Percentiles rank a stretch among this genome's conserved stretches.
Conservation (phyloP, 1,284 basidiomycete genomes). For the Heterobasidion occidentale region DNA sequence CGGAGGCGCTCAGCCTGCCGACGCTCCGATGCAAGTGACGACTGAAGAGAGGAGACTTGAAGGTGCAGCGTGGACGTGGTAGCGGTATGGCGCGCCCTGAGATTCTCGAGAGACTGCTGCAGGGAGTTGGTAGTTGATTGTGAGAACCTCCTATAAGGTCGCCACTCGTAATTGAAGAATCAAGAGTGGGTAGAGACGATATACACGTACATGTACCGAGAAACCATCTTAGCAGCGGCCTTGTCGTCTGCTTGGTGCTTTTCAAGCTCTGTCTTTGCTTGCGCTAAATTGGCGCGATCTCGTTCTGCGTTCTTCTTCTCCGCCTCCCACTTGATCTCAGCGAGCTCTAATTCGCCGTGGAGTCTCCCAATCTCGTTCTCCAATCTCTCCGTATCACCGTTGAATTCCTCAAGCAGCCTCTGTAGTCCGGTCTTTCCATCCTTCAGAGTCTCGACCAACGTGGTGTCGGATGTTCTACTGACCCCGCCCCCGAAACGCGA, state of each 20-base stretch:
- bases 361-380: constrained; percentile 37
- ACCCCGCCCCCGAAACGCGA: constrained; percentile 6
- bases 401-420: constrained; percentile 42
- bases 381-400: constrained; percentile 36
- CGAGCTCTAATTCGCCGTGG: constrained; percentile 34
- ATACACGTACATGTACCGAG: constrained; percentile 71
- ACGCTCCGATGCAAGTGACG: constrained; percentile 34
- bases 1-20: constrained; percentile 45
- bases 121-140: constrained; percentile 70
- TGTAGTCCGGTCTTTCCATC: constrained; percentile 42
- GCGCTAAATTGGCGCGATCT: constrained; percentile 37
- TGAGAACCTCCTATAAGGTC: constrained; percentile 65
- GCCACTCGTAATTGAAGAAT: background rate
- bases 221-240: constrained; percentile 78
- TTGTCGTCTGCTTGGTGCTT: constrained; percentile 62
- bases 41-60: constrained; percentile 36
- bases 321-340: constrained; percentile 35
- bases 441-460: constrained; percentile 33
- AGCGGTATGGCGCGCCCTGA: constrained; percentile 55
- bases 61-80: constrained; percentile 49
- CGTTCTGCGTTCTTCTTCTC: constrained; percentile 36
- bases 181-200: background rate
- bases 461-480: constrained; percentile 7
- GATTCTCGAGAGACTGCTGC: constrained; percentile 54
- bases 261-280: constrained; percentile 49